Evolutionary conservation across 164 flowering plant genomes (phyloP), one percentile per base, ranked within the genome.

Genomic region (Santalum album): DNA sequence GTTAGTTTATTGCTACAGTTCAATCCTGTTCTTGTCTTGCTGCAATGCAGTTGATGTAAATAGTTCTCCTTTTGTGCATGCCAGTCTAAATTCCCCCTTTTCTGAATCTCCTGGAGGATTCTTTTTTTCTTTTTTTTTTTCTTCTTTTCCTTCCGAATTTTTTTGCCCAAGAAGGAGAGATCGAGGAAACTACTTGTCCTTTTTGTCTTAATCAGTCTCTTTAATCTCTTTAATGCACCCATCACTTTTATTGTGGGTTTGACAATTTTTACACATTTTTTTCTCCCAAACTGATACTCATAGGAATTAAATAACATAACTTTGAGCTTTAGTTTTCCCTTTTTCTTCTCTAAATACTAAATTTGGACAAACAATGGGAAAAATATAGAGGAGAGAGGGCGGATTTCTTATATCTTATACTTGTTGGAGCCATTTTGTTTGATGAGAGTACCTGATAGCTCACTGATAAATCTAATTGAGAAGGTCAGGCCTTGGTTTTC

Each of bases 401-500:
- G 57, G 26, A n/a, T n/a, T n/a, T n/a, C n/a, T n/a, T n/a, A n/a
- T n/a, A n/a, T 48, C 26, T 47, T 47, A 21, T 26, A 39, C 34
- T 51, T 14, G 15, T 40, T 40, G 53, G 60, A 50, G 43, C 54
- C 25, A 29, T 54, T 56, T 24, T 55, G 32, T 65, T 70, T 52
- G 61, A 77, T 77, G 78, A 81, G 87, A 77, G 56, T 76, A 59
- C 73, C 68, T 59, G 84, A 72, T 74, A 69, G 46, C 49, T 65
- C 81, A 17, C 56, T 80, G 35, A 44, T 63, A 53, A 72, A 75
- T 82, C 70, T 82, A 23, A 62, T 79, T 34, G 72, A 72, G 25
- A 87, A 77, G 63, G 72, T 72, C 69, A 69, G 75, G 68, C 76
- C 76, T 79, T 84, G 86, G 87, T 59, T 86, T 52, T 59, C 66